Evolutionary conservation across 2,329 filamentous ascomycete species (phyloP).

Genomic region (Arthrobotrys pseudoclavata): DNA sequence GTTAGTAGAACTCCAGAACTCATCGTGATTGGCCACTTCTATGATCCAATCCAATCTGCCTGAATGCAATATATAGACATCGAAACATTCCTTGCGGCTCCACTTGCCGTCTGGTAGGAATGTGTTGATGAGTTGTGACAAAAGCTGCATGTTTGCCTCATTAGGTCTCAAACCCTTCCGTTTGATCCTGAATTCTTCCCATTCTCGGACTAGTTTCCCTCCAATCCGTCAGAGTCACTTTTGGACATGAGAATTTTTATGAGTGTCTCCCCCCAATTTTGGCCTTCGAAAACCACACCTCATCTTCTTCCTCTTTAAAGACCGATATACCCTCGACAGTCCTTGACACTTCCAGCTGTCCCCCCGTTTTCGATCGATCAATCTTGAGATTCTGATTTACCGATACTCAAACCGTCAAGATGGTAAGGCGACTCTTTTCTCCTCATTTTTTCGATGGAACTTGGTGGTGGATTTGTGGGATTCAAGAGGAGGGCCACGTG

Average conservation of each 20-base stretch:
- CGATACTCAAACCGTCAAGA: constrained; percentile 45
- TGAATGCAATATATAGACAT: constrained; percentile 2
- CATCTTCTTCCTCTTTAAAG: constrained; percentile 36
- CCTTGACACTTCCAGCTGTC: constrained; percentile 31
- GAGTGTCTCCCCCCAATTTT: constrained; percentile 41
- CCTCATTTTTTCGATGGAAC: constrained; percentile 23
- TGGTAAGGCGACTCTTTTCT: constrained; percentile 48
- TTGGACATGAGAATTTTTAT: constrained; percentile 33
- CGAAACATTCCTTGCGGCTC: constrained; percentile 17
- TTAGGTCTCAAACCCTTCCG: constrained; percentile 54
- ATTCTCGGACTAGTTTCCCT: constrained; percentile 7
- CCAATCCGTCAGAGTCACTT: constrained; percentile 47
- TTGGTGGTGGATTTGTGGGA: constrained; percentile 41
- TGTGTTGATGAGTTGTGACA: constrained; percentile 28
- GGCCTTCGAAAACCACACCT: constrained; percentile 49
- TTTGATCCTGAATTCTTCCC: constrained; percentile 28
- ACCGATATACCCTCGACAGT: constrained; percentile 17
- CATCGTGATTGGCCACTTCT: constrained; percentile 8
- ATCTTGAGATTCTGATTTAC: constrained; percentile 26
- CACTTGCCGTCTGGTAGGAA: neutral
- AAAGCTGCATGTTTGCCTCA: constrained; percentile 20
- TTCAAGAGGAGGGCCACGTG: constrained; percentile 35
- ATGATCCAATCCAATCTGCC: constrained; percentile 5
- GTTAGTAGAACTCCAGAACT: neutral
- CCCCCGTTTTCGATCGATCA: constrained; percentile 32